Conservation (phyloP, 495 filamentous ascomycete genomes). For the Pyronema omphalodes region DNA sequence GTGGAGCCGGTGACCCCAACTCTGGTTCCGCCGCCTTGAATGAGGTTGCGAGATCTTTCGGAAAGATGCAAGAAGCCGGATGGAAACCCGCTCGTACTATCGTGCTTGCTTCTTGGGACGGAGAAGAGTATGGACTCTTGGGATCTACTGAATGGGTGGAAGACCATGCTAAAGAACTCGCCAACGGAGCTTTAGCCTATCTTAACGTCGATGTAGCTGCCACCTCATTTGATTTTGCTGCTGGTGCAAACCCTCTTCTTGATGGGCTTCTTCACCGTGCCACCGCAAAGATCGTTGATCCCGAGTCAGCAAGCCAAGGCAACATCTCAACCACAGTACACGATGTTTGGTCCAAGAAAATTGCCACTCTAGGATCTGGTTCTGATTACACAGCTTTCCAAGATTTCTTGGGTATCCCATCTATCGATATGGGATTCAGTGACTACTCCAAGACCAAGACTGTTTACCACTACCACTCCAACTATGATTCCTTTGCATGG, state of each 20-base stretch:
- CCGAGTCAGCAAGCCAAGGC: slow-evolving; percentile 29
- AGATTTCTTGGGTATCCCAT: slow-evolving; percentile 53
- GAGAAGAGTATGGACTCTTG: slow-evolving; percentile 45
- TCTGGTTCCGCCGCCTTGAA: slow-evolving; percentile 29
- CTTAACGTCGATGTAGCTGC: slow-evolving; percentile 53
- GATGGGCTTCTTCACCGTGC: slow-evolving; percentile 56
- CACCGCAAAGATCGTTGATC: slow-evolving; percentile 36
- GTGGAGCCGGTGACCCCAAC: slow-evolving; percentile 31
- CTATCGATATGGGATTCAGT: slow-evolving; percentile 48
- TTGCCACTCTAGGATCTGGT: slow-evolving; percentile 50
- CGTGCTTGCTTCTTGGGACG: slow-evolving; percentile 58
- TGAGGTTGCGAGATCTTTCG: slow-evolving; percentile 28
- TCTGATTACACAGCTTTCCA: slow-evolving; percentile 60
- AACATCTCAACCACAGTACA: slow-evolving; percentile 48
- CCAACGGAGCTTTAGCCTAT: slow-evolving; percentile 49
- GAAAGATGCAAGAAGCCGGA: slow-evolving; percentile 27
- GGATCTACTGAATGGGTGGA: slow-evolving; percentile 39
- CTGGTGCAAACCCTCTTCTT: slow-evolving; percentile 50
- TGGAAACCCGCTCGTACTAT: slow-evolving; percentile 39
- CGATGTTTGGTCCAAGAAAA: slow-evolving; percentile 37
- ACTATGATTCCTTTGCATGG: slow-evolving; percentile 60
- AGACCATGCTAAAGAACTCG: slow-evolving; percentile 75
- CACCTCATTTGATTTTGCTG: slow-evolving; percentile 31
- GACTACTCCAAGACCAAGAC: slow-evolving; percentile 30
- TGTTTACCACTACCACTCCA: slow-evolving; percentile 61